Base-by-base conservation (phyloP, 805 yeast genomes). In the Saccharomycopsis lassenensis region DNA sequence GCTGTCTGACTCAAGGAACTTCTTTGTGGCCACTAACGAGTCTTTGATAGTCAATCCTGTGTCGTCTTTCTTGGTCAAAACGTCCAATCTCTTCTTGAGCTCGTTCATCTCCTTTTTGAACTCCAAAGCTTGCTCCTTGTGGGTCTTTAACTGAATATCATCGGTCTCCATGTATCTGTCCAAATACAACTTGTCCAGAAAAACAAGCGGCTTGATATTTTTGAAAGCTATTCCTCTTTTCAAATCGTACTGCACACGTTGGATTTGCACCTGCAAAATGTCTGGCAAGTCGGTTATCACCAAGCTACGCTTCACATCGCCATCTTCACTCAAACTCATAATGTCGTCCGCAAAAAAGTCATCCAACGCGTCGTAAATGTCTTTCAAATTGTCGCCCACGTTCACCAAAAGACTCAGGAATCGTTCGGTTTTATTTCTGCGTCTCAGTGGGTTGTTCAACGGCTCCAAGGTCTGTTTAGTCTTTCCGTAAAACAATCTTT, bases 321-420 rank as follows among this genome's bases (percentile, higher is more conserved):
- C 94, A 43, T 77, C 80, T 28, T 65, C 73, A 27, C 74, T 83
- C 47, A 84, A 59, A 1, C 65, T 68, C 8, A 86, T 65, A 14
- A 71, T 54, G 46, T 84, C 95, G 36, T 78, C 86, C 30, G 63
- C 67, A 52, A 87, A 87, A 48, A 77, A 82, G 12, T 75, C 71
- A 55, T 91, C 97, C 35, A 91, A 64, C 0, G 96, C 91, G 54
- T 84, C 95, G 52, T 91, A 89, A 11, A 89, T 71, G 52, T 82
- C 82, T 48, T 77, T 75, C 2, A 97, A 95, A 39, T 84, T 89
- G 45, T 80, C 89, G 28, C 87, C 80, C 24, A 89, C 79, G 48
- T 85, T 87, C 11, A 89, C 86, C 46, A 87, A 69, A 45, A 91
- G 59, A 44, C 86, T 82, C 36, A 80, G 68, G 49, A 84, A 89